These are phyloP conservation scores for Jackrogersella multiformis DNA, from an alignment of 495 filamentous ascomycete species.

Conservation along the genomic window DNA sequence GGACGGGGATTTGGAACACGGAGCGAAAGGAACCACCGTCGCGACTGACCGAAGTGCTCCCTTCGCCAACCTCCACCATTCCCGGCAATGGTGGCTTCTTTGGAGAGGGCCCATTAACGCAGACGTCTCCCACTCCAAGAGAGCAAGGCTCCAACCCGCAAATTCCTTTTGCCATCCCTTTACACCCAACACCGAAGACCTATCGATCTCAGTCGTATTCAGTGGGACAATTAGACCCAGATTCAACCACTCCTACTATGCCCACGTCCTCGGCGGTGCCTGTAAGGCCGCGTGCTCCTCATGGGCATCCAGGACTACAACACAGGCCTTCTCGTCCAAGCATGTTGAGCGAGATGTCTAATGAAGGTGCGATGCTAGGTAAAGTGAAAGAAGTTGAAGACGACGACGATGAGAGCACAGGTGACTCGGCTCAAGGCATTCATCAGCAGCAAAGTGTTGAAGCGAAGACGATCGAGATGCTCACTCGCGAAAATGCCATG, in stretches of 20 bases:
- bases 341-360: conserved; percentile 81
- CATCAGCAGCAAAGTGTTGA: conserved; percentile 64
- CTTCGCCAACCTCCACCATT: conserved; percentile 75
- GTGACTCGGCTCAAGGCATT: conserved; percentile 62
- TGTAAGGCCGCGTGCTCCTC: conserved; percentile 62
- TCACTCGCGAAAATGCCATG: conserved; percentile 76
- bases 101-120: conserved; percentile 50
- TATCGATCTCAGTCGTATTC: conserved; percentile 98
- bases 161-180: conserved; percentile 88
- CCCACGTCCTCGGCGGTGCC: conserved; percentile 54
- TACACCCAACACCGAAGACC: conserved; percentile 90
- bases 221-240: conserved; percentile 87
- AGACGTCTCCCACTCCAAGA: conserved; percentile 55
- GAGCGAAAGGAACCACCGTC: conserved; percentile 81
- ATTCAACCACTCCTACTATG: conserved; percentile 61
- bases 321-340: conserved; percentile 87
- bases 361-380: conserved; percentile 73
- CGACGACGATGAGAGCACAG: conserved; percentile 75
- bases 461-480: conserved; percentile 76
- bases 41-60: conserved; percentile 76
- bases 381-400: conserved; percentile 86
- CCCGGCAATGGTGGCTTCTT: conserved; percentile 60
- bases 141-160: conserved; percentile 63
- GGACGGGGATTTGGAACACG: conserved; percentile 77
- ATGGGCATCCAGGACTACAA: conserved; percentile 71